These are phyloP conservation scores for Hevea brasiliensis DNA, from an alignment of 345 rosid genomes.

Conservation along the genomic window DNA sequence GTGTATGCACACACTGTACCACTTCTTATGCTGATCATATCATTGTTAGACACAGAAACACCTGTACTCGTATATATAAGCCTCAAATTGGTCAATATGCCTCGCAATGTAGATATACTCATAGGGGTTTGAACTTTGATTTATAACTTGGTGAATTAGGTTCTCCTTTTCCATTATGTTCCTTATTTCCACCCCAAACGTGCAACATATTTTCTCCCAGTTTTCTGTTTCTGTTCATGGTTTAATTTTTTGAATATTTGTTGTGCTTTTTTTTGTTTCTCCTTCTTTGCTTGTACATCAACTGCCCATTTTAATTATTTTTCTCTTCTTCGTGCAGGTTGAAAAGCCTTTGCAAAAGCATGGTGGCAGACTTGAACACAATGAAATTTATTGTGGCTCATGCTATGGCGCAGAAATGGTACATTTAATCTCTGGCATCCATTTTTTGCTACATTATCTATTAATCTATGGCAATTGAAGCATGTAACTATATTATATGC, in stretches of 20 bases:
- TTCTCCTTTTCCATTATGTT: neutral
- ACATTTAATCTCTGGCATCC: slow-evolving; percentile 4
- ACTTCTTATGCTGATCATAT: neutral
- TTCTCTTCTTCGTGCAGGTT: slow-evolving; percentile 16
- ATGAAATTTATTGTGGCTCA: slow-evolving; percentile 32
- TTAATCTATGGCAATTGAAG: neutral
- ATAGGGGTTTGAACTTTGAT: neutral
- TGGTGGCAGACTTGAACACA: slow-evolving; percentile 36
- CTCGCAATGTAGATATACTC: neutral
- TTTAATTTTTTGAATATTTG: neutral
- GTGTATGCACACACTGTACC: neutral
- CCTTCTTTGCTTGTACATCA: neutral
- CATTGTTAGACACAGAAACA: neutral
- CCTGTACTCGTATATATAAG: neutral
- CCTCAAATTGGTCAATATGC: neutral
- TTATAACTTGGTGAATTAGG: neutral
- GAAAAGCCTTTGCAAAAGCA: slow-evolving; percentile 37
- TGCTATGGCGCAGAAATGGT: slow-evolving; percentile 38
- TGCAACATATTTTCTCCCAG: neutral
- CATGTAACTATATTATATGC: neutral
- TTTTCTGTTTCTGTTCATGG: neutral
- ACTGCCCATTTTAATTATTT: neutral
- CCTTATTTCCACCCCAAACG: neutral
- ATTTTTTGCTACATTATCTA: neutral
- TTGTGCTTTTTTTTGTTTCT: neutral